phyloP scores from a whole-genome alignment of 106 monocot genomes.

The Dendrobium huoshanense region DNA sequence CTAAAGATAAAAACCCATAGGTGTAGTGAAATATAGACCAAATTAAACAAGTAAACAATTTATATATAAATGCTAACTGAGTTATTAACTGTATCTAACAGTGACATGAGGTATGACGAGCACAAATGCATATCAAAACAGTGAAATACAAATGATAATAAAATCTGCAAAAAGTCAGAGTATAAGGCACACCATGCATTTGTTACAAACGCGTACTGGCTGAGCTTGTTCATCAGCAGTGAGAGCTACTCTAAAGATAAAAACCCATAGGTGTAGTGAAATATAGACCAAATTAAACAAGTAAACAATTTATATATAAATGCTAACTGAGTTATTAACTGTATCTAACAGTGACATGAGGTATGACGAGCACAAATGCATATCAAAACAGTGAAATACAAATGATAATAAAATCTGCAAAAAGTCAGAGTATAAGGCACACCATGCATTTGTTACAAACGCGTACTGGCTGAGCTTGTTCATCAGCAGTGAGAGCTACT shows the following conservation, averaged over 20 bases:
- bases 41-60: not conserved
- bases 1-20: no score
- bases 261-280: no score
- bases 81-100: not conserved
- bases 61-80: not conserved
- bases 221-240: conserved; percentile 76
- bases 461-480: conserved; percentile 66
- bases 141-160: no score
- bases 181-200: conserved; percentile 55
- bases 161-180: not conserved
- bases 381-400: not conserved
- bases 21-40: no score
- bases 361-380: not conserved
- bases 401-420: not conserved
- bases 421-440: not conserved
- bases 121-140: not conserved
- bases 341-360: not conserved
- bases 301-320: not conserved
- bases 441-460: conserved; percentile 95
- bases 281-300: no score
- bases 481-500: conserved; percentile 81
- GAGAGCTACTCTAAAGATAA: conserved; percentile 78
- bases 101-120: not conserved
- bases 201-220: conserved; percentile 81
- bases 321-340: not conserved